Conservation (phyloP, 2,329 filamentous ascomycete species). For the Aciculosporium take region DNA sequence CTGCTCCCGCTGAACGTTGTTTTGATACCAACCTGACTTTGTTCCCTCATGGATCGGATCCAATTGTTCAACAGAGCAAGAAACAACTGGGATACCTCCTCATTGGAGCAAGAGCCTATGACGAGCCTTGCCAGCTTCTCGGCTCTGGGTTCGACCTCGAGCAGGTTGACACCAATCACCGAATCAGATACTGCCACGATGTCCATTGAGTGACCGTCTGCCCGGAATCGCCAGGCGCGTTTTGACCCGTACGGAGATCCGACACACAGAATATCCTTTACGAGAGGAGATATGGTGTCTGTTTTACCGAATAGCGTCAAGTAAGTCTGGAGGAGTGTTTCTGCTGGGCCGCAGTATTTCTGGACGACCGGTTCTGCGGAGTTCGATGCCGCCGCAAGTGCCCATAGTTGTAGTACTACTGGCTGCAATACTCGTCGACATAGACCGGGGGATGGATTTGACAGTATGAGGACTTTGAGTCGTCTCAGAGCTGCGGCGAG, state of each 20-base stretch:
- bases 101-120: constrained; percentile 32
- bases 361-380: constrained; percentile 20
- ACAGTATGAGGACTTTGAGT: constrained; percentile 40
- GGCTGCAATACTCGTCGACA: constrained; percentile 46
- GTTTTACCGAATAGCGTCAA: constrained; percentile 40
- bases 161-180: constrained; percentile 22
- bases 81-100: constrained; percentile 47
- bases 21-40: constrained; percentile 14
- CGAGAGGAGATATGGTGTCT: constrained; percentile 33
- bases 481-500: constrained; percentile 39
- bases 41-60: constrained; percentile 25
- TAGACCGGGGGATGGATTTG: constrained; percentile 53
- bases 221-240: constrained; percentile 38
- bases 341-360: constrained; percentile 30
- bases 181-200: constrained; percentile 22
- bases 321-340: constrained; percentile 39
- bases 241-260: constrained; percentile 26
- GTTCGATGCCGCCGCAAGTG: constrained; percentile 37
- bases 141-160: constrained; percentile 33
- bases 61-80: constrained; percentile 29
- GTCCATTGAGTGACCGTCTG: constrained; percentile 34
- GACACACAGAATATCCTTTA: constrained; percentile 40
- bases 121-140: constrained; percentile 35
- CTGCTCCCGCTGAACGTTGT: constrained; percentile 13
- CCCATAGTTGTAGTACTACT: constrained; percentile 49